Evolutionary conservation across 2,329 filamentous ascomycete genomes (phyloP), one percentile per base, ranked within the genome.

Genomic region (Alternaria hordeiaustralica): DNA sequence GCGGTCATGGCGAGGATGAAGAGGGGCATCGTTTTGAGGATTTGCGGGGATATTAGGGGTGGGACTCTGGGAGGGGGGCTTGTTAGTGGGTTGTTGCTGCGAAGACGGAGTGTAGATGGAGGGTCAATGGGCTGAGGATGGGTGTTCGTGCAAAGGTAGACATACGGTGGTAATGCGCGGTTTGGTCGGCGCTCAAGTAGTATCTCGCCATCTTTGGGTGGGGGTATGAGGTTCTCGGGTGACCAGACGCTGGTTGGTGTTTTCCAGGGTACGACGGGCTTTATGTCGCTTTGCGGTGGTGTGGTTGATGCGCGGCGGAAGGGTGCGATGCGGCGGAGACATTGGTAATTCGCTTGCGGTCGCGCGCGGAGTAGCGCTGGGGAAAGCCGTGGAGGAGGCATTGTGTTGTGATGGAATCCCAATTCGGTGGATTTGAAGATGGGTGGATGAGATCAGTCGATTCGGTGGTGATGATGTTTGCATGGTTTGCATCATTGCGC

Each of bases 1-100:
- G 86, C 85, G 53, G 88, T 87, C 71, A 97, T 88, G 67, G 93
- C 84, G 67, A 87, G 81, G 57, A 91, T 78, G 86, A 98, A 98
- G 78, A 97, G 83, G 58, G 95, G 95, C 33, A 97, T 81, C 1
- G 93, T 93, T 72, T 87, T 87, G 59, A 67, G 46, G 58, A 79
- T 66, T 66, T 78, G 74, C 1, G 63, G 67, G 49, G 76, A 68
- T 45, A 79, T 76, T n/a, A 78, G 63, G 18, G 77, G 77, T 6
- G 77, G 77, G 25, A 79, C 60, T n/a, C 77, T 79, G 54, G 10
- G 20, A 26, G 12, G 46, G 18, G 12, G 46, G 18, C 6, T 15
- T 23, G 43, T 60, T 49, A 53, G 26, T 28, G 36, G 47, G n/a
- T 21, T 15, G 12, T 41, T 20, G 23, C 10, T 20, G 23, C 10